Evolutionary conservation across 495 filamentous ascomycete genomes (phyloP), one percentile per base, ranked within the genome.

Genomic region (Aspergillus wentii): DNA sequence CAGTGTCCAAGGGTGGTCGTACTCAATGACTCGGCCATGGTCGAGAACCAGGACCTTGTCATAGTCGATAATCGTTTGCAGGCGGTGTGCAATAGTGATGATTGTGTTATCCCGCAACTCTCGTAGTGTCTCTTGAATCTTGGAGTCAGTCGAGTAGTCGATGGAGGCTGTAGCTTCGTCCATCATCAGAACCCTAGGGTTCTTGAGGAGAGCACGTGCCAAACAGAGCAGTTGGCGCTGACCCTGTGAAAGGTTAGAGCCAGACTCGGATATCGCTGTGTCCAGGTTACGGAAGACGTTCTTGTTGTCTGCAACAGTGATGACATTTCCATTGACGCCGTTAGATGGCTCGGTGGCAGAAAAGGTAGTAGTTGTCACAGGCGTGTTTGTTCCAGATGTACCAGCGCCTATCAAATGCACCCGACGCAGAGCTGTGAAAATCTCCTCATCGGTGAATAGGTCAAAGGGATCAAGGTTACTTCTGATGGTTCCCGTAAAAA

Each of bases 91-190:
- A 49, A 99, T 97, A 0, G 94, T 97, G 54, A 94, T 89, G 57
- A 94, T 94, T 8, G 94, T 99, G 63, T 82, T 89, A 28, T 83
- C 81, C 40, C 65, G 69, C 26, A 97, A 71, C 56, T 95, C 87
- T 25, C 87, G 82, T 40, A 99, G 85, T 0, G 94, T 96, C 39
- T 85, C 86, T 59, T 99, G 94, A 55, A 99, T 97, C 62, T 95
- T 95, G 42, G 79, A 68, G 52, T 99, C 94, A 11, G 92, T 99
- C 22, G 80, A 81, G 62, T 97, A 97, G 70, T 99, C 94, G 56
- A 99, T 97, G 1, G 88, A 94, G 1, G 92, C 94, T 17, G 94
- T 99, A 13, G 94, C 94, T 69, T 99, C 94, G 62, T 99, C 94
- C 92, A 99, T 97, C 56, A 99, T 83, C 3, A 99, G 68, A 13